These are phyloP conservation scores for Heterobasidion irregulare DNA, from an alignment of 1,284 basidiomycete genomes.

Conservation along the genomic window DNA sequence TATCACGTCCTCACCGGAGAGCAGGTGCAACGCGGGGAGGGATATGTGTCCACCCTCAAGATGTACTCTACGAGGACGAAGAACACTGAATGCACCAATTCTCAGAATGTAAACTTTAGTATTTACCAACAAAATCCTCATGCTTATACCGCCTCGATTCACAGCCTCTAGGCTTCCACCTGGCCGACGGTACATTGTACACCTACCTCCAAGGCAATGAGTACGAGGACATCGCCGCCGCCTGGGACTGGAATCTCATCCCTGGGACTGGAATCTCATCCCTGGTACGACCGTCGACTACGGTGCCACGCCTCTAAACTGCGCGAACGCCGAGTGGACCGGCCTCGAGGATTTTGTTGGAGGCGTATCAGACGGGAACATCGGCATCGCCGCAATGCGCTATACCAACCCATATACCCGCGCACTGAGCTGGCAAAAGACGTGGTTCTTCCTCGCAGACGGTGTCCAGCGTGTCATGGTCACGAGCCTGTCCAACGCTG, in stretches of 20 bases:
- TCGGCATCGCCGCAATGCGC: constrained; percentile 51
- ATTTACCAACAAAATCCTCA: background rate
- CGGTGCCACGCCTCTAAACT: constrained; percentile 39
- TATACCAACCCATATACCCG: constrained; percentile 53
- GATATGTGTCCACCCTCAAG: constrained; percentile 53
- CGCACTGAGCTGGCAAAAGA: constrained; percentile 55
- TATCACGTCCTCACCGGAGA: background rate
- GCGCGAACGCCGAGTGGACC: constrained; percentile 26
- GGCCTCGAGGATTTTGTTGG: constrained; percentile 55
- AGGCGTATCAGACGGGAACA: constrained; percentile 45
- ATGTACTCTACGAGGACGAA: constrained; percentile 55
- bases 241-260: constrained; percentile 69
- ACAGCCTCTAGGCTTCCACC: constrained; percentile 56
- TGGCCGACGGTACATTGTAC: constrained; percentile 56
- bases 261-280: constrained; percentile 71
- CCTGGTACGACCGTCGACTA: constrained; percentile 63
- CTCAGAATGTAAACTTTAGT: constrained; percentile 37
- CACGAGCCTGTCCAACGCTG: constrained; percentile 36
- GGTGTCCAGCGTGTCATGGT: constrained; percentile 57
- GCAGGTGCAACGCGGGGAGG: constrained; percentile 50
- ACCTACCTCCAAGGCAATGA: constrained; percentile 57
- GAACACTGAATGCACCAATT: constrained; percentile 61
- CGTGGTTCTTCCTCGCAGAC: constrained; percentile 63
- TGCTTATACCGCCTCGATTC: constrained; percentile 1
- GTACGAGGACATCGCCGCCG: constrained; percentile 59